Conservation (phyloP, 345 rosid species). For the Euphorbia tirucalli region DNA sequence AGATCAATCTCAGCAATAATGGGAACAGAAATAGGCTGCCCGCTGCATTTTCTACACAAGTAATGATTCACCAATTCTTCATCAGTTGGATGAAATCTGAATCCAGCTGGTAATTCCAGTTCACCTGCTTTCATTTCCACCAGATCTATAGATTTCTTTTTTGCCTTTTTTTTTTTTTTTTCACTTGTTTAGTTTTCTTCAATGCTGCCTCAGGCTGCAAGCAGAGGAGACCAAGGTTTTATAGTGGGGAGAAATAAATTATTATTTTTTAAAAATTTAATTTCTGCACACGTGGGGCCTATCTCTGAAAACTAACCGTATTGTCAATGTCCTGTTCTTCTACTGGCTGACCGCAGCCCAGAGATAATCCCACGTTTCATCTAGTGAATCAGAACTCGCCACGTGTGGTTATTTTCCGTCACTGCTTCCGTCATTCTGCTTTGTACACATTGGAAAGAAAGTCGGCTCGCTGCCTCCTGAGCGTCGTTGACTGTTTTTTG, state of each 20-base stretch:
- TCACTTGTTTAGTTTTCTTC: too few species aligned
- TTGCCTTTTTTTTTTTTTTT: too few species aligned
- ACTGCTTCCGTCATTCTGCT: constrained; percentile 34
- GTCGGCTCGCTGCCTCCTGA: constrained; percentile 11
- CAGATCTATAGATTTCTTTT: neutral
- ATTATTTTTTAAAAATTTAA: too few species aligned
- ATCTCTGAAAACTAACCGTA: too few species aligned
- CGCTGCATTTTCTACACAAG: constrained; percentile 62
- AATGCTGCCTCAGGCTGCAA: neutral
- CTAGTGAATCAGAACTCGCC: neutral
- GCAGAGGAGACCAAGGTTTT: neutral
- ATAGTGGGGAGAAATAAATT: neutral
- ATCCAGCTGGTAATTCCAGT: constrained; percentile 75
- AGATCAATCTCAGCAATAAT: constrained; percentile 82
- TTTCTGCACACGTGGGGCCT: constrained; percentile 1
- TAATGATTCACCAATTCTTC: constrained; percentile 83
- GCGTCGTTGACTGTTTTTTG: constrained; percentile 15
- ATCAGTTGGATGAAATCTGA: constrained; percentile 95
- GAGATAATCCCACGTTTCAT: neutral
- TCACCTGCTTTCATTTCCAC: constrained; percentile 42
- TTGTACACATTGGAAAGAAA: neutral
- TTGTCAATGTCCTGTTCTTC: neutral
- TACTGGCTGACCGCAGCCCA: constrained; percentile 7
- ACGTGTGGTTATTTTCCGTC: constrained; percentile 14
- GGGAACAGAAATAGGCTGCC: constrained; percentile 53